phyloP scores from a whole-genome alignment of 192 early-diverging fungal species.

The Cetraspora pellucida region DNA sequence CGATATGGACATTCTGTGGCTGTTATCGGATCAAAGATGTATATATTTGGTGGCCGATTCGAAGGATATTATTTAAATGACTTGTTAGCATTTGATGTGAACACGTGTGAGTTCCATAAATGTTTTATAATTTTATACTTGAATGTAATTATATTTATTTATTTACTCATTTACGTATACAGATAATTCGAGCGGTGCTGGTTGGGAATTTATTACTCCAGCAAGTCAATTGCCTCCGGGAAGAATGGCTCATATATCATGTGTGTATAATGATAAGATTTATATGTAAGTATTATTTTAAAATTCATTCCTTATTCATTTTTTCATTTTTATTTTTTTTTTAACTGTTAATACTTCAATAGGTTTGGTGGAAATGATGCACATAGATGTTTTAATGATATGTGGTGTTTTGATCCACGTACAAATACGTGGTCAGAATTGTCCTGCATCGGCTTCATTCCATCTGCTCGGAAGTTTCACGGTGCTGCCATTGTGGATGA shows the following conservation, averaged over 20 bases:
- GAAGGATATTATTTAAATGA: slow-evolving; percentile 52
- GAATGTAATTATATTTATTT: neutral
- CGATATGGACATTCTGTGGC: slow-evolving; percentile 53
- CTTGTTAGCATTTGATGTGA: slow-evolving; percentile 50
- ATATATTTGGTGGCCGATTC: slow-evolving; percentile 52
- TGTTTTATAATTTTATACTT: neutral
- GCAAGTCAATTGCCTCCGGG: slow-evolving; percentile 20
- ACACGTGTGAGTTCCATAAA: slow-evolving; percentile 25
- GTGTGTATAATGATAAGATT: slow-evolving; percentile 28
- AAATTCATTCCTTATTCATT: neutral
- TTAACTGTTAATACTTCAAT: neutral
- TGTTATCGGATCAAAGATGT: slow-evolving; percentile 50
- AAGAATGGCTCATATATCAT: slow-evolving; percentile 29
- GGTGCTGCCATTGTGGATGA: slow-evolving; percentile 47
- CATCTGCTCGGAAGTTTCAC: slow-evolving; percentile 46
- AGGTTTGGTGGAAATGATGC: slow-evolving; percentile 61
- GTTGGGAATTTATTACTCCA: slow-evolving; percentile 32
- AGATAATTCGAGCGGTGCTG: neutral
- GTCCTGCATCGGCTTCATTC: slow-evolving; percentile 48
- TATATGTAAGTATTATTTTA: slow-evolving; percentile 29
- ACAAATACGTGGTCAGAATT: slow-evolving; percentile 48
- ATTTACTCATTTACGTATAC: neutral
- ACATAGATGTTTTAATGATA: slow-evolving; percentile 55
- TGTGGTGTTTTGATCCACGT: slow-evolving; percentile 54
- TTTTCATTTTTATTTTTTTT: neutral